Percentiles rank a stretch among this genome's conserved stretches.
phyloP scores from a whole-genome alignment of 495 filamentous ascomycete genomes.

The Penicillium egyptiacum region DNA sequence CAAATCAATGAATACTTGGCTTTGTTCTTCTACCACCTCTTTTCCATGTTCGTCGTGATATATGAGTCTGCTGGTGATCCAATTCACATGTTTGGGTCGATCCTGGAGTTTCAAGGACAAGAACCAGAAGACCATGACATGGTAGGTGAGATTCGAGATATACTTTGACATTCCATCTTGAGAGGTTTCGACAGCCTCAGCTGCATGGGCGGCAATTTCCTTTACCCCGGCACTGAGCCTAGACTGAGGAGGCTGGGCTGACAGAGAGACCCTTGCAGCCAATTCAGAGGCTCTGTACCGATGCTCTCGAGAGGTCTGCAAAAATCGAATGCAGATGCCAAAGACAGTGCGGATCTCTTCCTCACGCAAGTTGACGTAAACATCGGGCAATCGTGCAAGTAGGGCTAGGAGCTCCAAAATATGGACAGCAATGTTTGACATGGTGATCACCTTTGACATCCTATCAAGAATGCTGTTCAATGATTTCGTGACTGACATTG shows the following conservation, averaged over 20 bases:
- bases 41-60: constrained; percentile 69
- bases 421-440: constrained; percentile 85
- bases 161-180: constrained; percentile 65
- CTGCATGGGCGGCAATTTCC: constrained; percentile 37
- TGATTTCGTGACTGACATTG: constrained; percentile 75
- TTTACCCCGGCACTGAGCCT: constrained; percentile 45
- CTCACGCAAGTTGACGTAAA: constrained; percentile 83
- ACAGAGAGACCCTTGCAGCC: constrained; percentile 27
- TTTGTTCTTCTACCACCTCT: constrained; percentile 84
- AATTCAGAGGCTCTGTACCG: constrained; percentile 43
- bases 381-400: constrained; percentile 77
- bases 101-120: constrained; percentile 80
- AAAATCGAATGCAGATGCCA: constrained; percentile 88
- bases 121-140: constrained; percentile 97
- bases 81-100: constrained; percentile 77
- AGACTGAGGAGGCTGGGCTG: constrained; percentile 6
- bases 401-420: constrained; percentile 90
- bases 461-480: constrained; percentile 81
- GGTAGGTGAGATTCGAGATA: constrained; percentile 87
- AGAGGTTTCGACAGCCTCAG: constrained; percentile 33
- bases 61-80: constrained; percentile 88
- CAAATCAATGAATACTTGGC: constrained; percentile 89
- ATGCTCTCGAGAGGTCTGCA: constrained; percentile 70
- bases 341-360: constrained; percentile 91
- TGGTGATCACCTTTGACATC: constrained; percentile 94